phyloP scores from a whole-genome alignment of 2,329 filamentous ascomycete genomes.

The Chrysosphaeria jannelii region DNA sequence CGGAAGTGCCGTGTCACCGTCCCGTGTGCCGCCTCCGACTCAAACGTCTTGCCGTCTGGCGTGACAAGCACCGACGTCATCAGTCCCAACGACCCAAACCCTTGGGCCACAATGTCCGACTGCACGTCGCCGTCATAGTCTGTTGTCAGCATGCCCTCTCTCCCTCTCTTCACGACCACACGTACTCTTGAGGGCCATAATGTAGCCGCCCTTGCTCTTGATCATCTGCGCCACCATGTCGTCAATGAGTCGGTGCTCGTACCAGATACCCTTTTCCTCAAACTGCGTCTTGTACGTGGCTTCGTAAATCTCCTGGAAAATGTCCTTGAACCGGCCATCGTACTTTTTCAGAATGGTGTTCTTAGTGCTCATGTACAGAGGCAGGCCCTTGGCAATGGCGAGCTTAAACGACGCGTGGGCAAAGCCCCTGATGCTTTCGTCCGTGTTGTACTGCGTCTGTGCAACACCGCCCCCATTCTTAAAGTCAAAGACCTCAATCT shows the following conservation, averaged over 20 bases:
- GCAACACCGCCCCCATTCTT: slow-evolving; percentile 61
- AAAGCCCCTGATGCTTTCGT: slow-evolving; percentile 82
- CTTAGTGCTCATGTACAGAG: slow-evolving; percentile 99
- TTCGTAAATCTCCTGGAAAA: slow-evolving; percentile 94
- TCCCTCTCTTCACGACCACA: too few species aligned
- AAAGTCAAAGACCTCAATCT: slow-evolving; percentile 77
- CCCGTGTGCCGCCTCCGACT: slow-evolving; percentile 91
- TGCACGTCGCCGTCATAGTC: slow-evolving; percentile 98
- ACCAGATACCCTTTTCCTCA: slow-evolving; percentile 84
- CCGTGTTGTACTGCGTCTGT: slow-evolving; percentile 94
- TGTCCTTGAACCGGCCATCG: slow-evolving; percentile 96
- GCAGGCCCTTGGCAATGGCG: slow-evolving; percentile 56
- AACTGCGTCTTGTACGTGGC: slow-evolving; percentile 63
- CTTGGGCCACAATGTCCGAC: slow-evolving; percentile 93
- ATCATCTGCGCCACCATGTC: slow-evolving; percentile 99
- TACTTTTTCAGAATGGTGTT: slow-evolving; percentile 99
- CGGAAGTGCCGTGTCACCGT: slow-evolving; percentile 96
- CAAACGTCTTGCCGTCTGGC: slow-evolving; percentile 86
- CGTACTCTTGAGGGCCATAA: slow-evolving; percentile 95
- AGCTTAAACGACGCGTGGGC: slow-evolving; percentile 94
- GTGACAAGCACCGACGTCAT: slow-evolving; percentile 98
- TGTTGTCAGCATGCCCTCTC: too few species aligned
- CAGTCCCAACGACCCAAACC: slow-evolving; percentile 87
- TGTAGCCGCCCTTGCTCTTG: slow-evolving; percentile 86
- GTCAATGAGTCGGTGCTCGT: slow-evolving; percentile 96